A percentile compares a stretch with the other conserved stretches of the same genome.
These are phyloP conservation scores for Flueggea neowawraea DNA, from an alignment of 441 rosid genomes.

Conservation along the genomic window DNA sequence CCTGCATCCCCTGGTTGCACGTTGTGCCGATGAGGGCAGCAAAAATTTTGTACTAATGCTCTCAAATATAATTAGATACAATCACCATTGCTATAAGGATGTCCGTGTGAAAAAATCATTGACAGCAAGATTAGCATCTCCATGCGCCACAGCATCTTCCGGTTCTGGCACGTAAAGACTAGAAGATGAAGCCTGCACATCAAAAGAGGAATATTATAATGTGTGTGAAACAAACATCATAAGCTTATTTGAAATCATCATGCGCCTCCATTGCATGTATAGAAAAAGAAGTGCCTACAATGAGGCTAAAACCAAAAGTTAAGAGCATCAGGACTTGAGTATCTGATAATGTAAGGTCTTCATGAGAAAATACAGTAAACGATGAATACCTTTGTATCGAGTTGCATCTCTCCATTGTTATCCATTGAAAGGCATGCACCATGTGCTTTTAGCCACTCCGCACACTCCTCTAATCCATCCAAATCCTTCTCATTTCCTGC, in stretches of 20 bases:
- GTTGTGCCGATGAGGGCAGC: too few species aligned
- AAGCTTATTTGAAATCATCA: background rate
- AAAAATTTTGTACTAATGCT: conserved; percentile 9
- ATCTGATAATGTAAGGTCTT: background rate
- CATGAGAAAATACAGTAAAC: background rate
- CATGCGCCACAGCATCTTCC: conserved; percentile 95
- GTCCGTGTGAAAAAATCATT: conserved; percentile 84
- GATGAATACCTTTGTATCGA: conserved; percentile 74
- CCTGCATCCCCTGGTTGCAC: too few species aligned
- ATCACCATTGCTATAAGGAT: conserved; percentile 26
- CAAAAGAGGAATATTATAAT: background rate
- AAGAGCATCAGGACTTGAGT: background rate
- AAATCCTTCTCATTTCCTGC: conserved; percentile 54
- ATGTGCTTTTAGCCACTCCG: conserved; percentile 91
- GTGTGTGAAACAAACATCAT: background rate
- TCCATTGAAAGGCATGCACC: conserved; percentile 73
- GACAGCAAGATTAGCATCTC: conserved; percentile 88
- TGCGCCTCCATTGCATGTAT: too few species aligned
- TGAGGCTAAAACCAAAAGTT: background rate
- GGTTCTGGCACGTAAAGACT: conserved; percentile 91
- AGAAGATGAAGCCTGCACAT: conserved; percentile 74
- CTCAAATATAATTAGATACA: conserved; percentile 10
- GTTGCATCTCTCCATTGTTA: conserved; percentile 65
- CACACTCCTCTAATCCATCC: conserved; percentile 65
- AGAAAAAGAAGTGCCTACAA: too few species aligned